phyloP scores from a whole-genome alignment of 75 land plant species.

The Pseudotsuga menziesii region DNA sequence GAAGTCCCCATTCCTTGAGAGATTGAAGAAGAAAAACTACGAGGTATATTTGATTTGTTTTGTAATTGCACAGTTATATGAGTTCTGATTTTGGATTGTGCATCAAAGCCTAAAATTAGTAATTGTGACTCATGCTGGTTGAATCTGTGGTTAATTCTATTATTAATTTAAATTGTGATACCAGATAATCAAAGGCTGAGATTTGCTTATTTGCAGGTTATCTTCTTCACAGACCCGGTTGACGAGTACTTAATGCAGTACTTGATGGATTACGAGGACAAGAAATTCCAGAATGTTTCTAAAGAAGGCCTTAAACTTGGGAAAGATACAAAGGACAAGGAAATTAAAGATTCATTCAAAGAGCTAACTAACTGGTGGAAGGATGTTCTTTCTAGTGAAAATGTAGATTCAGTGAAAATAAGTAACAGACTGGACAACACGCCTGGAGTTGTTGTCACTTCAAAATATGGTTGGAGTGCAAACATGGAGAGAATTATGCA shows the following conservation, averaged over 20 bases:
- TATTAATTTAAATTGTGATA: background rate
- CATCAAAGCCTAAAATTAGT: background rate
- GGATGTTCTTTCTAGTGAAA: constrained; percentile 63
- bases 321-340: constrained; percentile 84
- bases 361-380: constrained; percentile 98
- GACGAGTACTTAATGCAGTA: constrained; percentile 98
- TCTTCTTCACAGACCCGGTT: constrained; percentile 96
- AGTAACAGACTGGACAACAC: constrained; percentile 87
- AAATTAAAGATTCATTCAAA: constrained; percentile 82
- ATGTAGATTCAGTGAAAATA: constrained; percentile 86
- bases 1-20: constrained; percentile 96
- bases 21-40: constrained; percentile 79
- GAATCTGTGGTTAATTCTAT: background rate
- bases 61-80: constrained; percentile 3
- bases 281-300: constrained; percentile 96
- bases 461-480: constrained; percentile 98
- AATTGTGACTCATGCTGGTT: background rate
- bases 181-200: background rate
- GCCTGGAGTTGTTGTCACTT: constrained; percentile 94
- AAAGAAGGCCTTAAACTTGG: constrained; percentile 95
- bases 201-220: constrained; percentile 53
- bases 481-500: constrained; percentile 99
- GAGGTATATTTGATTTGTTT: constrained; percentile 52
- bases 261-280: constrained; percentile 97
- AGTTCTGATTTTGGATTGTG: background rate